phyloP scores from a whole-genome alignment of 306 rosid genomes.

The Glycine latifolia region DNA sequence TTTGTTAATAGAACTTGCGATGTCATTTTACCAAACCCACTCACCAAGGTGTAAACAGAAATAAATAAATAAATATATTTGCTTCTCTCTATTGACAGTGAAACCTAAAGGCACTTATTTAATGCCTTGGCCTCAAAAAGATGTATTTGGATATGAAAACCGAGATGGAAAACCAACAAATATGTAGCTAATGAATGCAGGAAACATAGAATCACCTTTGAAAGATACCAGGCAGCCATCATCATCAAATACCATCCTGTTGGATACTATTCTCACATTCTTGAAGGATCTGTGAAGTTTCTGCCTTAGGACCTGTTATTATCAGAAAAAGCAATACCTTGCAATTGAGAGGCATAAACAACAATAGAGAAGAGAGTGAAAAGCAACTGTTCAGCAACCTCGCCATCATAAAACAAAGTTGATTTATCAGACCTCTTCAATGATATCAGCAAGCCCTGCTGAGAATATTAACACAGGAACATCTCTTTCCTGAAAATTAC shows the following conservation, averaged over 20 bases:
- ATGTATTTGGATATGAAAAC: slow-evolving; percentile 34
- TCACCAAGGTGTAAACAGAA: not conserved
- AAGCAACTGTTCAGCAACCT: slow-evolving; percentile 14
- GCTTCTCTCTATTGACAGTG: slow-evolving; percentile 6
- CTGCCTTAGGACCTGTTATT: slow-evolving; percentile 78
- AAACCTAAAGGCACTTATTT: slow-evolving; percentile 16
- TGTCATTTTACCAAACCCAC: slow-evolving; percentile 2
- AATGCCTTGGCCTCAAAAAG: slow-evolving; percentile 32
- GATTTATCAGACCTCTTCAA: slow-evolving; percentile 80
- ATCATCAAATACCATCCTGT: slow-evolving; percentile 82
- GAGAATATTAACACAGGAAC: slow-evolving; percentile 92
- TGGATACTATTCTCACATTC: slow-evolving; percentile 84
- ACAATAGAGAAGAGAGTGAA: slow-evolving; percentile 31
- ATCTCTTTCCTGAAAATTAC: slow-evolving; percentile 72
- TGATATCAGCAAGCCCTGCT: slow-evolving; percentile 94
- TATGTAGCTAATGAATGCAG: slow-evolving; percentile 5
- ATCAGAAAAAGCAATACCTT: slow-evolving; percentile 27
- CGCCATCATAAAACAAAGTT: slow-evolving; percentile 34
- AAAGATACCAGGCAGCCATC: slow-evolving; percentile 71
- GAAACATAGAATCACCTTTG: slow-evolving; percentile 65
- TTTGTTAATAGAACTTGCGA: not conserved
- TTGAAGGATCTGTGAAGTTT: slow-evolving; percentile 81
- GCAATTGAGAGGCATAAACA: slow-evolving; percentile 34
- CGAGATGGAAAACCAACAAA: slow-evolving; percentile 9
- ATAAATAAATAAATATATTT: not conserved